Evolutionary conservation across 176 grass and related monocot genomes (phyloP).

Genomic region (Sorghum bicolor): Sorghum_bicolor_NCBIv3 NC_012877.2:35649001-35649500

Average conservation of each 20-base stretch:
- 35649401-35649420: constrained; percentile 79
- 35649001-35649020: constrained; percentile 82
- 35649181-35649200: constrained; percentile 17
- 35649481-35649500: constrained; percentile 95
- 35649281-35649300: constrained; percentile 92
- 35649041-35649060: constrained; percentile 81
- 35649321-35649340: constrained; percentile 30
- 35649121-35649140: constrained; percentile 62
- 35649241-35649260: constrained; percentile 81
- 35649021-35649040: constrained; percentile 76
- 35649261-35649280: constrained; percentile 97
- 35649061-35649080: constrained; percentile 77
- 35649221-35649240: constrained; percentile 92
- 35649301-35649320: constrained; percentile 84
- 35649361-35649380: background rate
- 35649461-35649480: constrained; percentile 99
- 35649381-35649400: constrained; percentile 25
- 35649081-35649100: constrained; percentile 73
- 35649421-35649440: constrained; percentile 81
- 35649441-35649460: constrained; percentile 79
- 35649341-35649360: background rate
- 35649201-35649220: constrained; percentile 37
- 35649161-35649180: constrained; percentile 19
- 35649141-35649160: constrained; percentile 44
- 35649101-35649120: constrained; percentile 95